A percentile compares a stretch with the other conserved stretches of the same genome.
Evolutionary conservation across 495 filamentous ascomycete species (phyloP).

Genomic region (Podospora comata): DNA sequence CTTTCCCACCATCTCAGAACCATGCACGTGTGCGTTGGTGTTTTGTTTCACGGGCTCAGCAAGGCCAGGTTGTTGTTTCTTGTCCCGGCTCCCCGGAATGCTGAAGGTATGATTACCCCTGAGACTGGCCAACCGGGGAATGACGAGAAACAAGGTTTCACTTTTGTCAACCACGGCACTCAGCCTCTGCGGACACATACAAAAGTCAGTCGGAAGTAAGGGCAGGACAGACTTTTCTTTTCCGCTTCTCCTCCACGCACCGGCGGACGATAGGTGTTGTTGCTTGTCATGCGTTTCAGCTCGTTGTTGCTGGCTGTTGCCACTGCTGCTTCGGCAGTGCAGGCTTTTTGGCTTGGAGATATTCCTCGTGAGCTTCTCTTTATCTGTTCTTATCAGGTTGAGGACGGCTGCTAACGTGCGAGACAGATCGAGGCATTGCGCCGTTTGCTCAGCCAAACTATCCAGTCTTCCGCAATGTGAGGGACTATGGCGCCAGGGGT

Average conservation of each 20-base stretch:
- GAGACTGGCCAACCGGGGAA: background rate
- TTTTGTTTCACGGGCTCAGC: background rate
- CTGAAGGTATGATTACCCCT: background rate
- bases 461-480: constrained; percentile 58
- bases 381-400: background rate
- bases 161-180: background rate
- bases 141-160: background rate
- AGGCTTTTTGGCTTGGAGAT: constrained; percentile 47
- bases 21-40: background rate
- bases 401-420: constrained; percentile 8
- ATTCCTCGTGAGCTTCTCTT: constrained; percentile 35
- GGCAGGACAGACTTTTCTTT: background rate
- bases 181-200: background rate
- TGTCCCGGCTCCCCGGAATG: background rate
- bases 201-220: background rate
- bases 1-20: background rate
- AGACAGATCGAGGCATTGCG: constrained; percentile 45
- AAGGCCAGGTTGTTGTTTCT: background rate
- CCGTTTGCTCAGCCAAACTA: constrained; percentile 47
- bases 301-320: constrained; percentile 39
- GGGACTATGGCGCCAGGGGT: constrained; percentile 60
- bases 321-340: constrained; percentile 36
- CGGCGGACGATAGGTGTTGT: background rate
- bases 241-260: background rate
- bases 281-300: constrained; percentile 36